Evolutionary conservation across 495 filamentous ascomycete genomes (phyloP).

Genomic region (Entonaema liquescens): DNA sequence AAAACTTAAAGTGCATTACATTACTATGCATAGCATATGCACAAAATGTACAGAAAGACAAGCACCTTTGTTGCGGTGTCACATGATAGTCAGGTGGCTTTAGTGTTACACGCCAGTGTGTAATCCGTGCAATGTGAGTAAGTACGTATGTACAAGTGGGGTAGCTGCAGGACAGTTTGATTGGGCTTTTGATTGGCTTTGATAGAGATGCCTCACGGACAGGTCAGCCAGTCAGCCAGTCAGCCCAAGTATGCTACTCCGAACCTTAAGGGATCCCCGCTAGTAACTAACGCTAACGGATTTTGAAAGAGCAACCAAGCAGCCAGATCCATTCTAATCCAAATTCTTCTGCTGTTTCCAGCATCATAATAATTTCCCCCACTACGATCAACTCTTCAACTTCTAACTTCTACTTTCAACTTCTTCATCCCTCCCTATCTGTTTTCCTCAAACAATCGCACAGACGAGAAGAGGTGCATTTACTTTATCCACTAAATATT

Average conservation of each 20-base stretch:
- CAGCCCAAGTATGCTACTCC: not conserved
- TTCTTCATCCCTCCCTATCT: slow-evolving; percentile 7
- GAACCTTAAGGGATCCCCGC: slow-evolving; percentile 27
- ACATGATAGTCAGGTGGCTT: slow-evolving; percentile 43
- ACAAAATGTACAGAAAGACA: not conserved
- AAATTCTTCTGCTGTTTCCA: slow-evolving; percentile 48
- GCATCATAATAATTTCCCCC: slow-evolving; percentile 42
- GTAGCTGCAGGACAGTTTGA: not conserved
- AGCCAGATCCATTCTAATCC: slow-evolving; percentile 36
- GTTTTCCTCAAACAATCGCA: slow-evolving; percentile 10
- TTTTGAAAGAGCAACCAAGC: slow-evolving; percentile 44
- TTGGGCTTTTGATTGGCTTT: slow-evolving; percentile 7
- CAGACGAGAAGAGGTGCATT: slow-evolving; percentile 2
- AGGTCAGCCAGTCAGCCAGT: not conserved
- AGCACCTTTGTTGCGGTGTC: slow-evolving; percentile 26
- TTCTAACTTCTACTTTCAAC: slow-evolving; percentile 11
- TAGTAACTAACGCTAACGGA: slow-evolving; percentile 22
- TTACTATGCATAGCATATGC: not conserved
- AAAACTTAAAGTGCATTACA: not conserved
- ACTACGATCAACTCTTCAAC: slow-evolving; percentile 31
- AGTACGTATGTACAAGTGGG: not conserved
- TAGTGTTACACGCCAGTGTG: not conserved
- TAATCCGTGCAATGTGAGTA: slow-evolving; percentile 26
- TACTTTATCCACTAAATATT: not conserved
- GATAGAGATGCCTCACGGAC: slow-evolving; percentile 2